These are phyloP conservation scores for Botryotinia narcissicola DNA, from an alignment of 2,329 filamentous ascomycete species.

Conservation along the genomic window DNA sequence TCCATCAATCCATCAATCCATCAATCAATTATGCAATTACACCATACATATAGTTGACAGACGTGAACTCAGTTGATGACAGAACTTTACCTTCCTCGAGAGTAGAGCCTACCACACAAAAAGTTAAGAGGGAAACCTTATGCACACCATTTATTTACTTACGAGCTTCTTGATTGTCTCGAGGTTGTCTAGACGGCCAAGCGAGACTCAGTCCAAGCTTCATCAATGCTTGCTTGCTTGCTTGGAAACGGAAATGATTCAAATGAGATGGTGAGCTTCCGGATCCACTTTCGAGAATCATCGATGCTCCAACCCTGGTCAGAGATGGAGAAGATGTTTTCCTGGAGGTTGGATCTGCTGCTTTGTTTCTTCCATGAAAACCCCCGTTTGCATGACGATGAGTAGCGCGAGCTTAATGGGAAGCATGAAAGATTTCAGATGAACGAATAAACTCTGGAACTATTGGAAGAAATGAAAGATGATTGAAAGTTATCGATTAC, in stretches of 20 bases:
- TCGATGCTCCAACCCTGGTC: constrained; percentile 6
- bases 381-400: constrained; percentile 3
- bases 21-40: background rate
- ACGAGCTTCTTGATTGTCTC: background rate
- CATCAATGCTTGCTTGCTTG: background rate
- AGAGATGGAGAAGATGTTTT: constrained; percentile 16
- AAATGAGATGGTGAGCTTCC: constrained; percentile 10
- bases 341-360: constrained; percentile 14
- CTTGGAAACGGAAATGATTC: background rate
- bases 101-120: background rate
- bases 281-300: constrained; percentile 12
- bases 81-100: background rate
- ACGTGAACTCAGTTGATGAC: background rate
- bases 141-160: background rate
- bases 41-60: background rate
- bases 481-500: background rate
- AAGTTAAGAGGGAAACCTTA: background rate
- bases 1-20: background rate
- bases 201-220: constrained; percentile 12
- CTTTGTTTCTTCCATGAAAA: background rate
- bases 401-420: background rate
- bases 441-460: background rate
- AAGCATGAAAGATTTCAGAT: constrained; percentile 11
- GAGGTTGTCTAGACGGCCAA: constrained; percentile 13
- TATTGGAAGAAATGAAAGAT: background rate